Evolutionary conservation across 371 early-diverging fungal species (phyloP), one percentile per base, ranked within the genome.

Genomic region (Cokeromyces recurvatus): DNA sequence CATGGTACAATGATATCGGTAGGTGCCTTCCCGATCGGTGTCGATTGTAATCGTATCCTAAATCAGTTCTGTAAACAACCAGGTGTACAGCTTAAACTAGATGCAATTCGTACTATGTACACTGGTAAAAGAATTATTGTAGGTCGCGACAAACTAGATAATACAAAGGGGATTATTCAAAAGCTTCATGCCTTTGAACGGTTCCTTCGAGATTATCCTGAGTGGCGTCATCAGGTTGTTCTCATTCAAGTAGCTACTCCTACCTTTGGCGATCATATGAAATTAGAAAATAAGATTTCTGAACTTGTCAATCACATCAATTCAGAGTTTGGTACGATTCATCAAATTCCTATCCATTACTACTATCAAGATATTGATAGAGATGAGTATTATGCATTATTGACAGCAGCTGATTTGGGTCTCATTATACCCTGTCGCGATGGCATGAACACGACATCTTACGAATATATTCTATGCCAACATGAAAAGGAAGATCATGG

Each of bases 361-460:
- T 90, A 90, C 62, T 95, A 97, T 64, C 95, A 98, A 57, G 86
- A 91, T 46, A 87, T 99, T 25, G 91, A 90, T 38, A 86, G 87
- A 25, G 91, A 91, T 55, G 98, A 99, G 60, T 95, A 99, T 53
- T 92, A 91, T 69, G 98, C 98, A 0, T 65, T 99, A 29, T 76
- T 99, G 24, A 84, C 88, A 3, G 84, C 94, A 1, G 97, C 97
- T 14, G 98, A 99, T 68, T 84, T 92, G 5, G 94, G 89, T n/a
- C 63, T 99, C 21, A 94, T 99, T 47, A 99, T 99, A 4, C 85
- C 91, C 41, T 79, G 98, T 11, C 81, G 98, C n/a, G 99, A 99
- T 70, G 99, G 99, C 41, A 99, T 99, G 99, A 99, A 99, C 73
- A 91, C 99, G 8, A 98, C 98, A 1, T 89, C 92, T 29, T 90